Percentiles rank a stretch among this genome's conserved stretches.
Evolutionary conservation across 140 eudicot species (phyloP).

Genomic region (Bidens hawaiensis): DNA sequence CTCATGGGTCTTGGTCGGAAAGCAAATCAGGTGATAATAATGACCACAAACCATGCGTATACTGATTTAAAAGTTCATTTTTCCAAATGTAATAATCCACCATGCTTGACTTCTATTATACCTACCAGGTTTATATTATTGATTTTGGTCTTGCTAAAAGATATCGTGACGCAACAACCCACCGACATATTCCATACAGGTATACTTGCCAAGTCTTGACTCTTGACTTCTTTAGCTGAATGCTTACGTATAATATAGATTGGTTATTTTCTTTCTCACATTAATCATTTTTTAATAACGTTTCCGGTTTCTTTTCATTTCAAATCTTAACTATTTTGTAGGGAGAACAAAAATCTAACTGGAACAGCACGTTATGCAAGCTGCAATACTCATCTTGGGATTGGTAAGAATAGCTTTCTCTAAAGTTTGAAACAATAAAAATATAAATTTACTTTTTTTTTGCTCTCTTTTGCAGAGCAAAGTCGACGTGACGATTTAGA

Average conservation of each 20-base stretch:
- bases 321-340: no score
- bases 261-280: background rate
- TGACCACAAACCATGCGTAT: background rate
- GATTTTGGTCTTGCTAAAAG: conserved; percentile 98
- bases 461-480: conserved; percentile 46
- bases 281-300: no score
- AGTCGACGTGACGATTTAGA: no score
- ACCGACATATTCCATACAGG: conserved; percentile 98
- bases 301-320: no score
- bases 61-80: background rate
- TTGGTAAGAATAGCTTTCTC: conserved; percentile 36
- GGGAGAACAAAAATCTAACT: conserved; percentile 89
- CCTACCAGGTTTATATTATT: conserved; percentile 69
- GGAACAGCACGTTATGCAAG: conserved; percentile 99
- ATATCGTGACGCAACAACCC: conserved; percentile 81
- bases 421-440: background rate
- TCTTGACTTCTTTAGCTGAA: background rate
- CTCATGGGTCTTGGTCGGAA: conserved; percentile 97
- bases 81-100: conserved; percentile 1
- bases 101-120: conserved; percentile 5
- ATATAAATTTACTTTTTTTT: background rate
- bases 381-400: no score
- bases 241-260: background rate
- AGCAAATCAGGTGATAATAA: conserved; percentile 70
- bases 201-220: conserved; percentile 5